Conservation (phyloP, 352 stramenopile genomes). For the Globisporangium radiosum region DNA sequence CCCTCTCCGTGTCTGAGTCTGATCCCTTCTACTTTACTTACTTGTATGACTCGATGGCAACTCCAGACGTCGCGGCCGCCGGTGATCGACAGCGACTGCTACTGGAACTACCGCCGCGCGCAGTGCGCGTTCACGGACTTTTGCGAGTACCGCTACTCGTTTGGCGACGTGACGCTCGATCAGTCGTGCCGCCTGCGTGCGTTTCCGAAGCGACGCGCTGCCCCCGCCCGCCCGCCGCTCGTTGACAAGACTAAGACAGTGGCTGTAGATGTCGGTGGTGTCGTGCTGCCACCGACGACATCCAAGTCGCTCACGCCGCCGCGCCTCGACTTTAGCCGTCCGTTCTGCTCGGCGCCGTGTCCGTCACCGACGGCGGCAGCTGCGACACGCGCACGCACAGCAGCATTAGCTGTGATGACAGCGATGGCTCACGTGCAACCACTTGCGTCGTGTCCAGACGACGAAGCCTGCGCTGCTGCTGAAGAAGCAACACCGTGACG, state of each 20-base stretch:
- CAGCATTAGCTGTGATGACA: not conserved
- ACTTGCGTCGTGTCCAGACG: no score
- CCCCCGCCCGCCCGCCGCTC: constrained; percentile 3
- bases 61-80: constrained; percentile 47
- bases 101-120: constrained; percentile 77
- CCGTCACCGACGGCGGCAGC: not conserved
- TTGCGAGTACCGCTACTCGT: constrained; percentile 79
- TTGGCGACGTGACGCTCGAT: constrained; percentile 74
- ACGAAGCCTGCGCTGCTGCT: no score
- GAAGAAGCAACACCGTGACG: no score
- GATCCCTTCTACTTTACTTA: no score
- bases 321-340: constrained; percentile 16
- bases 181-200: constrained; percentile 65
- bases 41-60: not conserved
- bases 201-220: constrained; percentile 24
- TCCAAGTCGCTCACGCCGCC: not conserved
- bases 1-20: no score
- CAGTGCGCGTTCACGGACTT: constrained; percentile 69
- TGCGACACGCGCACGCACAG: not conserved
- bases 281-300: not conserved
- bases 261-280: not conserved
- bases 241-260: constrained; percentile 1
- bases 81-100: constrained; percentile 70
- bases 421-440: not conserved
- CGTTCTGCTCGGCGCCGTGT: constrained; percentile 43